Percentiles rank a stretch among this genome's conserved stretches.
These are phyloP conservation scores for Urtica urens DNA, from an alignment of 306 rosid species.

Conservation along the genomic window DNA sequence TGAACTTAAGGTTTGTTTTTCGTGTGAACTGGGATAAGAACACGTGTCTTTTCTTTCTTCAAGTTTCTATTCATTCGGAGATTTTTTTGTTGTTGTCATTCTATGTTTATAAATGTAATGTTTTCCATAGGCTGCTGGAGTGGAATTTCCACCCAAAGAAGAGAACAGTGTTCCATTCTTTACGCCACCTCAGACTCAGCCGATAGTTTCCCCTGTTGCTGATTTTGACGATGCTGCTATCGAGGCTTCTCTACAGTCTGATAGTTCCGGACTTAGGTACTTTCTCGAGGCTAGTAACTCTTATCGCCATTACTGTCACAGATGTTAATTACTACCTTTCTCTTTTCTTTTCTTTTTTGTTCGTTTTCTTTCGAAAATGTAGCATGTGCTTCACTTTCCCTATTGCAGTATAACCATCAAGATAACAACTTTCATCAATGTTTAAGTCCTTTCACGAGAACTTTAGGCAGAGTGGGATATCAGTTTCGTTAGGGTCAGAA, in stretches of 20 bases:
- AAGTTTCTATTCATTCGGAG: not conserved
- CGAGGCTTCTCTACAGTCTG: conserved; percentile 83
- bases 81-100: conserved; percentile 1
- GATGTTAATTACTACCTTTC: not conserved
- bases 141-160: conserved; percentile 83
- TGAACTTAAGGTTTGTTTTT: conserved; percentile 51
- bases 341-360: not conserved
- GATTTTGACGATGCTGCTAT: conserved; percentile 56
- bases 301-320: no score
- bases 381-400: not conserved
- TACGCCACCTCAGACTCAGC: conserved; percentile 91
- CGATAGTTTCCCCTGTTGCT: conserved; percentile 31
- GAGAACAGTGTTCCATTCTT: conserved; percentile 76
- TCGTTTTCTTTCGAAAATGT: not conserved
- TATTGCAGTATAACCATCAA: no score
- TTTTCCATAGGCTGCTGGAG: conserved; percentile 60
- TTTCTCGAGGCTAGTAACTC: conserved; percentile 7
- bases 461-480: no score
- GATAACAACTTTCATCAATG: no score
- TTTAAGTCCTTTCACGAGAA: no score
- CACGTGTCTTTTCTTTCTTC: not conserved
- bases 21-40: not conserved
- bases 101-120: not conserved
- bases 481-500: no score
- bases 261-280: conserved; percentile 83